Evolutionary conservation across 129 eudicot genomes (phyloP), one percentile per base, ranked within the genome.

Genomic region (Daucus carota): DNA sequence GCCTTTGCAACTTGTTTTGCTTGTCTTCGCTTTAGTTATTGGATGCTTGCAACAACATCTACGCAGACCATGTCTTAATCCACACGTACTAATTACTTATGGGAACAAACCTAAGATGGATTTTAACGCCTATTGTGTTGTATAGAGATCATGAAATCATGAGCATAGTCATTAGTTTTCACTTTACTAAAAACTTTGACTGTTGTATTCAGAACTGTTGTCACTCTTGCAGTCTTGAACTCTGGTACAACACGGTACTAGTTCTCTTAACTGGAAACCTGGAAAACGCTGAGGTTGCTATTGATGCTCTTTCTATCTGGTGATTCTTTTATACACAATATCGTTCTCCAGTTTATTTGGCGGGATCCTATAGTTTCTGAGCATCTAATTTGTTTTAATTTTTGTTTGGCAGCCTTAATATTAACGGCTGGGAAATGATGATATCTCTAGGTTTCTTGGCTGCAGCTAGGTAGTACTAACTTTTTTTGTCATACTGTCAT

Each of bases 391-490:
- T 36, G 20, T 38, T 5, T 66, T 17, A 16, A 36, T 36, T 74
- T 75, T 14, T 5, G 31, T 72, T 41, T 72, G 76, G 79, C 85
- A 87, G 88, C 82, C 78, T 87, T 31, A 84, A 87, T 68, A 84
- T 87, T 50, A 82, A 76, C 62, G 82, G 77, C 17, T 82, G 85
- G 88, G 88, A 82, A 71, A 70, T 84, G 80, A 87, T 87, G 88
- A 84, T 87, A 45, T 43, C 81, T 38, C 62, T 82, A 15, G 92
- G 92, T 48, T 84, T 85, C 83, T 42, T 87, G 73, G 91, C 77
- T 75, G 87, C 87, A 3, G 85, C 91, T 52, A 67, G 72, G 72
- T 67, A 67, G 24, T 33, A 34, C 28, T 4, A 15, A 22, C 45
- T 38, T 22, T 68, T 36, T 33, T 3, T 17, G 73, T 22, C 31